Evolutionary conservation across 768 basidiomycete species (phyloP), one percentile per base, ranked within the genome.

Genomic region (Rhodosporidiobolus odoratus): DNA sequence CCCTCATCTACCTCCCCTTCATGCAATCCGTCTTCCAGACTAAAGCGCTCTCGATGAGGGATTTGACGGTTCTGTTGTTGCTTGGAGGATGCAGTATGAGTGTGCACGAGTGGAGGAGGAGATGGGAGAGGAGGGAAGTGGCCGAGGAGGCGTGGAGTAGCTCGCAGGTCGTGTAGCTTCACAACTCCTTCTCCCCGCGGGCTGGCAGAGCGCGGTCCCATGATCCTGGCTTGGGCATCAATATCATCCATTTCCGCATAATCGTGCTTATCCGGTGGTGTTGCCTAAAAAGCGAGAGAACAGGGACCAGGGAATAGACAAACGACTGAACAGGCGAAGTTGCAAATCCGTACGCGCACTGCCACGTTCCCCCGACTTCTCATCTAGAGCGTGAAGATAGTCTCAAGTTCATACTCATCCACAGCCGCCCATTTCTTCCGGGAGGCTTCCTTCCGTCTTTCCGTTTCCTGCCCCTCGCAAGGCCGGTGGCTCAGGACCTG

Each of bases 1-100:
- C 85, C 34, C 83, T 97, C 71, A 85, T 98, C 66, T 98, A 98
- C 77, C 84, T 97, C 62, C 90, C 93, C 1, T 83, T 92, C 74
- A 86, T 96, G 85, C 95, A 98, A 80, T 82, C 84, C 59, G 83
- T 97, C 62, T 98, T 97, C 85, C 93, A 97, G 82, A 97, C 95
- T 35, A 91, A 89, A 70, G 87, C 91, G 19, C 82, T 98, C 21
- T 81, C 83, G 40, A 61, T 82, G 45, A 80, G 84, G 59, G 95
- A 98, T 80, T 74, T 98, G 70, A 80, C 82, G 19, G 85, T 88
- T 38, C 83, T 98, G 3, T 78, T 97, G 34, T 80, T 81, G 19
- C 81, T 96, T 57, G 92, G 86, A 2, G 73, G 54, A n/a, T 70
- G 73, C 54, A 74, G 73, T 48, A 70, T 70, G 69, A 65, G 66